Evolutionary conservation across 2,329 filamentous ascomycete genomes (phyloP).

Genomic region (Neofusicoccum cordaticola): DNA sequence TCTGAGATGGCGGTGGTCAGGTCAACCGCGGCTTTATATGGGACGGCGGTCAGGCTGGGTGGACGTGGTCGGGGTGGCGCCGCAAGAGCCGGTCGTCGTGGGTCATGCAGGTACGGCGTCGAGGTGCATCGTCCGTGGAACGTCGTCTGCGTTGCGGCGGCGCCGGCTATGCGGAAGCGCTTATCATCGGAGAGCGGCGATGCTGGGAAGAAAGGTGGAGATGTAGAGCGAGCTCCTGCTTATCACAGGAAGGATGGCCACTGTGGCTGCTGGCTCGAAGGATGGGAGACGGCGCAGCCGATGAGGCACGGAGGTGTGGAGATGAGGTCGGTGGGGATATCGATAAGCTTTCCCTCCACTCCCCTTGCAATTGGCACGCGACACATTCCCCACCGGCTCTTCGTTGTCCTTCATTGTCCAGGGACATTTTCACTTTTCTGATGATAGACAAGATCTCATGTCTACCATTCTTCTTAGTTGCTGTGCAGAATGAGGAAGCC

Average conservation of each 20-base stretch:
- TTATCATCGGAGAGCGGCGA: constrained; percentile 14
- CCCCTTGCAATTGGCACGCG: not conserved
- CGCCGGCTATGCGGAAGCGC: not conserved
- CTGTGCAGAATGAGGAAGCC: no score
- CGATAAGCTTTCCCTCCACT: not conserved
- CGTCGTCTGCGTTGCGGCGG: not conserved
- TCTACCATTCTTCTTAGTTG: no score
- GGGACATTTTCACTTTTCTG: no score
- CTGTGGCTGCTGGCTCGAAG: not conserved
- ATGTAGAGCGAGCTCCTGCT: not conserved
- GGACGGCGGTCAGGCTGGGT: not conserved
- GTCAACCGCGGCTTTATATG: not conserved
- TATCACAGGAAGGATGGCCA: not conserved
- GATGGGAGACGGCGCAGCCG: not conserved
- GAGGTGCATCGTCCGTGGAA: not conserved
- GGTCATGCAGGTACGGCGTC: not conserved
- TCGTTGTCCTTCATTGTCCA: no score
- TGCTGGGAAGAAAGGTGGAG: not conserved
- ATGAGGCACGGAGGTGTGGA: not conserved
- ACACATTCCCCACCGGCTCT: not conserved
- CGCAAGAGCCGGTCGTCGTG: not conserved
- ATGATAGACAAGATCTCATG: no score
- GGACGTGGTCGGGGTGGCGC: not conserved
- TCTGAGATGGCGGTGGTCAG: not conserved
- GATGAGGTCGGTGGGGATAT: not conserved